Percentiles rank a stretch among this genome's conserved stretches.
These are phyloP conservation scores for Calonectria pauciramosa DNA, from an alignment of 2,329 filamentous ascomycete species.

Conservation along the genomic window DNA sequence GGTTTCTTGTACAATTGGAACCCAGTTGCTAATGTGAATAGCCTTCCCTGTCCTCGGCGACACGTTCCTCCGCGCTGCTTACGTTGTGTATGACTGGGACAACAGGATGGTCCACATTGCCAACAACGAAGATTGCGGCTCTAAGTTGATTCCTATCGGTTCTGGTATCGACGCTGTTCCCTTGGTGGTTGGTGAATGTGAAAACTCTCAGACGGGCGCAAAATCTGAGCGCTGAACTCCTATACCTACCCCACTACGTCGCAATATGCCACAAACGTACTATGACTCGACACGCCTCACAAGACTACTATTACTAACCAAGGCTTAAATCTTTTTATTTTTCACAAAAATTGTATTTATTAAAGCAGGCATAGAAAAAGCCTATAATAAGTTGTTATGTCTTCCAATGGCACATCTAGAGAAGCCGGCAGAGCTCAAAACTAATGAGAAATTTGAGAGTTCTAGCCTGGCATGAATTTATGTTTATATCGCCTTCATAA, in stretches of 20 bases:
- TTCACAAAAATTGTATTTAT: no score
- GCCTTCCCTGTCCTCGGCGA: conserved; percentile 58
- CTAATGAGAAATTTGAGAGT: no score
- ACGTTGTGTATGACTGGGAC: conserved; percentile 59
- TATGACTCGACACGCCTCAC: background rate
- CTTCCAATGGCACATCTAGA: no score
- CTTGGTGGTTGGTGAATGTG: conserved; percentile 49
- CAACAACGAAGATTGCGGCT: conserved; percentile 55
- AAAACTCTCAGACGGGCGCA: conserved; percentile 30
- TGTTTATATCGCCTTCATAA: no score
- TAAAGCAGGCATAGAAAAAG: no score
- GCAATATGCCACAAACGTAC: background rate
- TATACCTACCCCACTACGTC: background rate
- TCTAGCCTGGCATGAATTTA: no score
- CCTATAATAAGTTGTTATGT: no score
- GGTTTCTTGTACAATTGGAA: no score
- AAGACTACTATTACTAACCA: no score
- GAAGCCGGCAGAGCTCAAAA: no score
- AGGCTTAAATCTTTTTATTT: no score
- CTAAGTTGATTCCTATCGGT: conserved; percentile 53
- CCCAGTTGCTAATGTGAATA: background rate
- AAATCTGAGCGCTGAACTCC: conserved; percentile 32
- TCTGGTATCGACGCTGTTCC: conserved; percentile 55
- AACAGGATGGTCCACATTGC: conserved; percentile 55
- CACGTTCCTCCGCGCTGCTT: conserved; percentile 60